Base-by-base conservation (phyloP, 106 monocot species). In the Acorus calamus region DNA sequence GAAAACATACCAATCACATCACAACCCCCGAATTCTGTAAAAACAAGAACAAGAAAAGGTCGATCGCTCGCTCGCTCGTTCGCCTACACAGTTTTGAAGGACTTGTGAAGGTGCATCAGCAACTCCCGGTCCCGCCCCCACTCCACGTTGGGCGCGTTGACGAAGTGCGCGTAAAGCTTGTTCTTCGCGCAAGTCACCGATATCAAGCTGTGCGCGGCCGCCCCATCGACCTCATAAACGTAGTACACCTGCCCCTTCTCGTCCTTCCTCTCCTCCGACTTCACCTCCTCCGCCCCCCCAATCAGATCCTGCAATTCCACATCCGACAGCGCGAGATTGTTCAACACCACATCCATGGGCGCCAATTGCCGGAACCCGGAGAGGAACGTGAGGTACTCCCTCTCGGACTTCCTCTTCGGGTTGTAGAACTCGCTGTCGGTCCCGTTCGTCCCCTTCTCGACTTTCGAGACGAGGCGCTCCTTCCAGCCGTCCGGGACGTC, bases 401-500 rank as follows among this genome's bases (percentile, higher is more conserved):
- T 75, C 73, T 96, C 94, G 3, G 80, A 56, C 50, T 75, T 61
- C 78, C 85, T 90, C 78, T 63, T 87, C 0, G 94, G 94, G 80
- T 96, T 96, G 87, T 76, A 96, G 90, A 96, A 96, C 74, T 96
- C 94, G 76, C 77, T 78, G 80, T 89, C 94, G 14, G 94, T 94
- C 74, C 94, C 94, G 62, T 96, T 96, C 58, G 90, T 96, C 68
- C 94, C 94, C 68, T 96, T 96, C 76, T 96, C 94, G 11, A 96
- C 82, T 72, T 96, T 96, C 60, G 94, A 96, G 55, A 96, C 87
- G 13, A 81, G 82, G 2, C 90, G 69, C 71, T 96, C 94, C 72
- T 90, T 90, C 94, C 94, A 96, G 3, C 82, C 80, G 42, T 79
- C 84, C 8, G 94, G 90, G 9, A 96, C 87, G 13, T 78, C 78